These are phyloP conservation scores for Betula pendula DNA, from an alignment of 306 rosid genomes.

Conservation along the genomic window DNA sequence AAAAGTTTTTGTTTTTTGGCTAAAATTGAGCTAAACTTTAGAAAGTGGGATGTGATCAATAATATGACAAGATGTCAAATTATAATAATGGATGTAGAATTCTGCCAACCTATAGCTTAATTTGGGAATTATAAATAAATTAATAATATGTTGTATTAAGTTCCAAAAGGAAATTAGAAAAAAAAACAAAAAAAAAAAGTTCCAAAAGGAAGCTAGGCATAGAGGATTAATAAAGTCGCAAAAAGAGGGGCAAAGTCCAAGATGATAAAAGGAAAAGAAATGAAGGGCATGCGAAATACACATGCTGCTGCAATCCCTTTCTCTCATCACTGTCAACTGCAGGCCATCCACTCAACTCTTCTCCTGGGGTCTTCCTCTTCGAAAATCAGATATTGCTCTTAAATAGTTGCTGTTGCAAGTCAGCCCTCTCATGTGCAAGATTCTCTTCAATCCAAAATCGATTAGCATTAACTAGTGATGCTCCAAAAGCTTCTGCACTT, in stretches of 20 bases:
- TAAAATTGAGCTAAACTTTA: too few species aligned
- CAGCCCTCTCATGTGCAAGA: conserved; percentile 5
- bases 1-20: too few species aligned
- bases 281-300: conserved; percentile 19
- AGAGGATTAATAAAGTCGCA: not conserved
- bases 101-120: not conserved
- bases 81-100: not conserved
- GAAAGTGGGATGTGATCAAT: too few species aligned
- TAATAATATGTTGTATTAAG: too few species aligned
- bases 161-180: not conserved
- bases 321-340: conserved; percentile 18
- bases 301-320: conserved; percentile 17
- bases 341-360: conserved; percentile 27
- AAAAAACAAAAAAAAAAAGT: too few species aligned
- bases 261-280: conserved; percentile 14
- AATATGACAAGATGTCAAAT: too few species aligned
- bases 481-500: not conserved
- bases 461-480: not conserved
- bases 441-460: conserved; percentile 13
- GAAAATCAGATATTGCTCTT: conserved; percentile 9
- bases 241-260: not conserved
- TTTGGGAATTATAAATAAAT: not conserved
- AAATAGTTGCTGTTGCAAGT: not conserved
- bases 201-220: not conserved
- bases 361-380: not conserved